Evolutionary conservation across 2,329 filamentous ascomycete genomes (phyloP).

Genomic region (Hypoxylon rubiginosum): DNA sequence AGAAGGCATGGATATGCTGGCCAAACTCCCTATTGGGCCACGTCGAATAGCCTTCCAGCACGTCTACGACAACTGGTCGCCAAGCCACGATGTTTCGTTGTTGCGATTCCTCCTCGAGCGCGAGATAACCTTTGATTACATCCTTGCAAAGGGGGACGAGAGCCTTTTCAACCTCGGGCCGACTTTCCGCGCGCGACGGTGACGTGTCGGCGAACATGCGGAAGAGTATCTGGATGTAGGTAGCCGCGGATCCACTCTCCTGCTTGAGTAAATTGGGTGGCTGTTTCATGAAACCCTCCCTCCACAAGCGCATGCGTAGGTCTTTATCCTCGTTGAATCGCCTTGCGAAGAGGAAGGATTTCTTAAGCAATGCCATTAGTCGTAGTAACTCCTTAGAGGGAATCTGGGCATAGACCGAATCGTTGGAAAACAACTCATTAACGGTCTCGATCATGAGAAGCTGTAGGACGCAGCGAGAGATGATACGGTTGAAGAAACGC

Average conservation of each 20-base stretch:
- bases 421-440: constrained; percentile 97
- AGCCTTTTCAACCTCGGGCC: constrained; percentile 88
- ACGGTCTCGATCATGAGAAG: constrained; percentile 99
- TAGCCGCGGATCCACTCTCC: constrained; percentile 90
- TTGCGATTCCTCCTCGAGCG: constrained; percentile 94
- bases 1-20: constrained; percentile 84
- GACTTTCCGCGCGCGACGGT: constrained; percentile 82
- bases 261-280: constrained; percentile 98
- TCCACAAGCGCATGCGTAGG: constrained; percentile 91
- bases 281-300: constrained; percentile 99
- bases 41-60: constrained; percentile 89
- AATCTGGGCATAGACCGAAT: constrained; percentile 92
- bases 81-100: constrained; percentile 97
- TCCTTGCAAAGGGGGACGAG: constrained; percentile 95
- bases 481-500: constrained; percentile 99
- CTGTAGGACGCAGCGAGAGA: constrained; percentile 97
- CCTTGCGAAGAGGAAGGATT: constrained; percentile 95
- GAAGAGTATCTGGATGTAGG: constrained; percentile 95
- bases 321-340: constrained; percentile 99
- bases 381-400: constrained; percentile 90
- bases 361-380: constrained; percentile 94
- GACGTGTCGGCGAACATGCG: constrained; percentile 96
- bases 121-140: constrained; percentile 87
- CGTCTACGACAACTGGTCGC: constrained; percentile 96
- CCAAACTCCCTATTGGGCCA: constrained; percentile 87